Evolutionary conservation across 2,329 filamentous ascomycete genomes (phyloP), one percentile per base, ranked within the genome.

Genomic region (Trichoderma breve): DNA sequence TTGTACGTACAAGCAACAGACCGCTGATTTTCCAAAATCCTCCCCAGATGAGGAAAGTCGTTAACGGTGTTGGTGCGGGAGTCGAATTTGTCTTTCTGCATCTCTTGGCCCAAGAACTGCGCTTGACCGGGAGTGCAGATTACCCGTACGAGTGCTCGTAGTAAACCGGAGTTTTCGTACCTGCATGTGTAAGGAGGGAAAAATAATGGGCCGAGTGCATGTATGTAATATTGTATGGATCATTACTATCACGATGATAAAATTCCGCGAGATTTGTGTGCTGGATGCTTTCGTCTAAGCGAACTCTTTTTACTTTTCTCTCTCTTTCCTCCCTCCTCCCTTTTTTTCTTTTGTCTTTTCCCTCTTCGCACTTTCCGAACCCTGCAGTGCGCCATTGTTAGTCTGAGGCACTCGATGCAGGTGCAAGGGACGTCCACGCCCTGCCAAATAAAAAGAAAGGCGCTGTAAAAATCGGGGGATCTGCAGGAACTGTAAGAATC

Each of bases 11-110:
- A 36, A 68, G 28, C 21, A 34, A 34, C 26, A 60, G 65, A 60
- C 55, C 36, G 53, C 53, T 32, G 65, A 47, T 68, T 47, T 32
- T 60, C 65, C 34, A 47, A 60, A 26, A 55, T 26, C 15, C 3
- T 21, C 12, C 65, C 53, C 28, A 47, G 65, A 68, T 68, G 53
- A 68, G 53, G 53, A 68, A 68, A 47, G 65, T 68, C 65, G 65
- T 57, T 14, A 30, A 11, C 28, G 62, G 39, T 36, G 30, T 21
- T 32, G 61, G 18, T 6, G 43, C 28, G 43, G 51, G 36, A 34
- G 65, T 60, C 24, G 36, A 39, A 53, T 60, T 68, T 36, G 26
- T 60, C 24, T 43, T 36, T 60, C 21, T 32, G 55, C 24, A 28
- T 39, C 51, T 26, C 28, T 28, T 60, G 28, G 36, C 26, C 9